Evolutionary conservation across 805 yeast species (phyloP), one percentile per base, ranked within the genome.

Genomic region (Wickerhamomyces mucosus): DNA sequence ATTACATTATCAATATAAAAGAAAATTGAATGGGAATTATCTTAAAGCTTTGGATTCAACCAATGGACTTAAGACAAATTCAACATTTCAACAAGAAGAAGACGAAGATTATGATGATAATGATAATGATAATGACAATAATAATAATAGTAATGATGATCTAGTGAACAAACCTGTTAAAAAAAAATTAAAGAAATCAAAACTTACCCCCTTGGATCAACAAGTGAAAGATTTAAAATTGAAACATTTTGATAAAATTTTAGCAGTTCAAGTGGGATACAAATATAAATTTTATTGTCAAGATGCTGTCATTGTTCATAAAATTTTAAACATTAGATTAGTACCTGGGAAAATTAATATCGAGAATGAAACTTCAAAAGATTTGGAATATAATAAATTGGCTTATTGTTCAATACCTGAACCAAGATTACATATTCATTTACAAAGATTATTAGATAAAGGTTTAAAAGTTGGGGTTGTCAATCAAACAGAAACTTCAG

Each of bases 331-430:
- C 37, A 79, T 83, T 26, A 76, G 75, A 73, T 61, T 79, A 15
- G 63, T 83, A 1, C 80, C 81, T 0, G 95, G 95, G 0, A 73
- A 76, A 50, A 43, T 70, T 21, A 58, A 70, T 4, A 43, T 75
- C 5, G 71, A 75, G 24, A 66, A 64, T 11, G 63, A 63, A 4
- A 66, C 67, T n/a, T 59, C 67, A 3, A 59, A 59, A 0, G 81
- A 79, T 35, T 42, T 48, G 18, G 46, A 63, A 13, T 72, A 68
- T 45, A 69, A 68, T 30, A 67, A 69, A 34, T 77, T 83, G 45
- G 89, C 95, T 0, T 81, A 83, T 46, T 80, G 94, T 38, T 77
- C 92, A 7, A 80, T 92, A 21, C 97, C 96, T 1, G 81, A 79
- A 31, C 71, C 62, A 18, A 60, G 92, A 36, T 60, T 92, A 11